phyloP scores from a whole-genome alignment of 2,329 filamentous ascomycete genomes.

The Pseudocercospora cruenta region DNA sequence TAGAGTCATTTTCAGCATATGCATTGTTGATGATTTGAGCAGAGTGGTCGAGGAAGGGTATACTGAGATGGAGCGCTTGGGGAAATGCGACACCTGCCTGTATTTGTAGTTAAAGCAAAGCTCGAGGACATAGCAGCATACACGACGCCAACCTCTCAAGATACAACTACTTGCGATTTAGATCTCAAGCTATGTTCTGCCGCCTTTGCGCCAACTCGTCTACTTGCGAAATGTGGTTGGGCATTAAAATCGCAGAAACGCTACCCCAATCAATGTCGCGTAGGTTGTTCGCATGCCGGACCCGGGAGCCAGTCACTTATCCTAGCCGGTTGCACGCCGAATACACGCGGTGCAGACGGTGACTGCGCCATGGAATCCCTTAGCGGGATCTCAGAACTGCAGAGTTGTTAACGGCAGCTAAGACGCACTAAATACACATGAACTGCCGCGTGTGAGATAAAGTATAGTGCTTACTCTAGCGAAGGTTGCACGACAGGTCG shows the following conservation, averaged over 20 bases:
- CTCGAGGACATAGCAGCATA: conserved; percentile 12
- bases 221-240: conserved; percentile 16
- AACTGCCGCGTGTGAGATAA: conserved; percentile 17
- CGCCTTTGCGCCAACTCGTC: background rate
- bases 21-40: conserved; percentile 13
- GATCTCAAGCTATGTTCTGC: background rate
- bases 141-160: conserved; percentile 2
- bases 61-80: conserved; percentile 3
- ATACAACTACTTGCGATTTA: background rate
- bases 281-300: conserved; percentile 9
- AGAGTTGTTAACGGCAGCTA: conserved; percentile 10
- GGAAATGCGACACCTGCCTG: conserved; percentile 16
- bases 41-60: conserved; percentile 9
- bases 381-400: conserved; percentile 12
- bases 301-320: conserved; percentile 14
- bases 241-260: conserved; percentile 16
- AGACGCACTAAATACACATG: conserved; percentile 5
- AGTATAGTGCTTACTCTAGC: conserved; percentile 19
- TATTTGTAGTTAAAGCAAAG: conserved; percentile 17
- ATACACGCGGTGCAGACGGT: conserved; percentile 13
- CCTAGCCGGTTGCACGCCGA: conserved; percentile 16
- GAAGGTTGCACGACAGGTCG: conserved; percentile 18
- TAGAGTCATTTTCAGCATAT: conserved; percentile 25
- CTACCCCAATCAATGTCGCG: conserved; percentile 12
- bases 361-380: conserved; percentile 15